These are phyloP conservation scores for Fraxinus baroniana DNA, from an alignment of 305 asterid genomes.

Conservation along the genomic window DNA sequence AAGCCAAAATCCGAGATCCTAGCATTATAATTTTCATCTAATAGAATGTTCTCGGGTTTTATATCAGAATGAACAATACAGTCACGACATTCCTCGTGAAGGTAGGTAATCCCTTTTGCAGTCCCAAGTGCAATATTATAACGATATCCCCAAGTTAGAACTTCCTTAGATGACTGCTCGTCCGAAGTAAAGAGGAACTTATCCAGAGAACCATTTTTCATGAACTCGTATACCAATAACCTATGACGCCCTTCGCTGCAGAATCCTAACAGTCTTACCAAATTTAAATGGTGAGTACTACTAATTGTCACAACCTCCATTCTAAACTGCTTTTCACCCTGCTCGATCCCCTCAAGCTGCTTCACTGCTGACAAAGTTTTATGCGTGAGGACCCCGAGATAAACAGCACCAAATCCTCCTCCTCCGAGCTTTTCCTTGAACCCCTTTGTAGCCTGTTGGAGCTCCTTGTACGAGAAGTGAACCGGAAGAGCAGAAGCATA, in stretches of 20 bases:
- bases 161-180: slow-evolving; percentile 14
- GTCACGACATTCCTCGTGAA: slow-evolving; percentile 36
- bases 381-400: slow-evolving; percentile 54
- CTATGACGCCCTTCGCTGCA: slow-evolving; percentile 51
- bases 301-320: slow-evolving; percentile 55
- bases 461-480: slow-evolving; percentile 63
- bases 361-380: slow-evolving; percentile 44
- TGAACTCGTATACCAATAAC: slow-evolving; percentile 48
- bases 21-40: slow-evolving; percentile 25
- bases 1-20: slow-evolving; percentile 26
- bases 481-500: slow-evolving; percentile 81
- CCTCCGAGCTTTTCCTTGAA: slow-evolving; percentile 74
- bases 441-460: slow-evolving; percentile 52
- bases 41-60: slow-evolving; percentile 30
- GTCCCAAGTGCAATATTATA: slow-evolving; percentile 27
- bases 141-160: slow-evolving; percentile 39
- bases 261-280: slow-evolving; percentile 48
- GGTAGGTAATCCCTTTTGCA: slow-evolving; percentile 33
- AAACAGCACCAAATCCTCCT: slow-evolving; percentile 81
- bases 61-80: slow-evolving; percentile 35
- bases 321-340: slow-evolving; percentile 46
- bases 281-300: slow-evolving; percentile 55
- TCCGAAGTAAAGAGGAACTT: slow-evolving; percentile 33
- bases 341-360: slow-evolving; percentile 52
- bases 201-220: slow-evolving; percentile 48